Conservation (phyloP, 257 asterid species). For the Vinca minor region DNA sequence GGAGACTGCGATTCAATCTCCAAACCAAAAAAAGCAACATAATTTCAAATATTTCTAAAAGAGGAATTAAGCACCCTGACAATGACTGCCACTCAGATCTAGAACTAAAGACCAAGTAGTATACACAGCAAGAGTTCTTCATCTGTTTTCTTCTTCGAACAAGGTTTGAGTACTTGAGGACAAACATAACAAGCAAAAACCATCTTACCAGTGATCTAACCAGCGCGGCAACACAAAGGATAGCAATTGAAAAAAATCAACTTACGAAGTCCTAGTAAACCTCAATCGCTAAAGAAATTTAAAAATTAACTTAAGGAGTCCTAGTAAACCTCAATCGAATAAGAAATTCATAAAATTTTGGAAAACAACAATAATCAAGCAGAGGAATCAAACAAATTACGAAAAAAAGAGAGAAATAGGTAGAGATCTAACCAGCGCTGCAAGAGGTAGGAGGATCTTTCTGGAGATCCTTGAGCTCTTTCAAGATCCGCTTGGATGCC, state of each 20-base stretch:
- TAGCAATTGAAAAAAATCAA: no score
- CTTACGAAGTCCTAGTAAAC: no score
- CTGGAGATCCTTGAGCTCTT: conserved; percentile 37
- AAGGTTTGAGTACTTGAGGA: background rate
- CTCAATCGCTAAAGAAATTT: no score
- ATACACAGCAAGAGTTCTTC: background rate
- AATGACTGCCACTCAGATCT: background rate
- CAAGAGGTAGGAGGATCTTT: conserved; percentile 36
- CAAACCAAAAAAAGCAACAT: background rate
- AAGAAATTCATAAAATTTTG: background rate
- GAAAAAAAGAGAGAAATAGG: background rate
- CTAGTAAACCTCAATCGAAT: background rate
- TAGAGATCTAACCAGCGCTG: conserved; percentile 25
- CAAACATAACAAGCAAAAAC: no score
- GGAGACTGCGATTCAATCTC: background rate
- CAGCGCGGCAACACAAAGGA: no score
- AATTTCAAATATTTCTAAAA: no score
- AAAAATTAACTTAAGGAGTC: background rate
- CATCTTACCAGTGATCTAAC: no score
- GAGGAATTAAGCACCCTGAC: background rate
- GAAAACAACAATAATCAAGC: background rate
- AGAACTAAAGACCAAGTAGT: background rate
- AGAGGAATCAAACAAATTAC: background rate
- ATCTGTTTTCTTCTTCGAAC: background rate
- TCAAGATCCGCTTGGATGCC: conserved; percentile 33